Conservation (phyloP, 441 rosid genomes). For the Bocquillonia castaneifolia region DNA sequence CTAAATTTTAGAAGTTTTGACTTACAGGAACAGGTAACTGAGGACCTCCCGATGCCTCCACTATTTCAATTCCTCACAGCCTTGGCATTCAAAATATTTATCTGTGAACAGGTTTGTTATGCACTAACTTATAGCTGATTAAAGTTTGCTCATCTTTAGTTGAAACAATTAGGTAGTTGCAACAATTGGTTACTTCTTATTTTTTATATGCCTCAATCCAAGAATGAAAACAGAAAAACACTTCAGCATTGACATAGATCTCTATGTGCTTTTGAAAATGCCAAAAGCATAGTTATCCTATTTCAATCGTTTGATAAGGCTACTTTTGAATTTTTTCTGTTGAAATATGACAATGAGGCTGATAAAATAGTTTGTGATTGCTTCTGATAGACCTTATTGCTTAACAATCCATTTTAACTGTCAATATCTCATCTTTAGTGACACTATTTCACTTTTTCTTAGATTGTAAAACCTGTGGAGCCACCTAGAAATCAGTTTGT, state of each 20-base stretch:
- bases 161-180: neutral
- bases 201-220: neutral
- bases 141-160: neutral
- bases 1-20: slow-evolving; percentile 13
- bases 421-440: neutral
- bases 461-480: neutral
- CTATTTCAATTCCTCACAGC: slow-evolving; percentile 84
- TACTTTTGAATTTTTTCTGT: neutral
- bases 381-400: neutral
- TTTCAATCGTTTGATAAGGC: neutral
- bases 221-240: neutral
- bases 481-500: neutral
- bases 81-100: slow-evolving; percentile 77
- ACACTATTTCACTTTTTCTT: neutral
- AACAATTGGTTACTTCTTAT: neutral
- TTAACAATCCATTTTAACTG: neutral
- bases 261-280: neutral
- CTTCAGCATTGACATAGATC: neutral
- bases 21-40: slow-evolving; percentile 66
- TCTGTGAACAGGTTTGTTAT: slow-evolving; percentile 58
- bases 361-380: neutral
- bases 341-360: neutral
- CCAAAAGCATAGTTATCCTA: neutral
- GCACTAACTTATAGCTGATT: slow-evolving; percentile 5
- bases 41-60: slow-evolving; percentile 82